Base-by-base conservation (phyloP, 2,329 filamentous ascomycete species). In the Penicillium sp. region DNA sequence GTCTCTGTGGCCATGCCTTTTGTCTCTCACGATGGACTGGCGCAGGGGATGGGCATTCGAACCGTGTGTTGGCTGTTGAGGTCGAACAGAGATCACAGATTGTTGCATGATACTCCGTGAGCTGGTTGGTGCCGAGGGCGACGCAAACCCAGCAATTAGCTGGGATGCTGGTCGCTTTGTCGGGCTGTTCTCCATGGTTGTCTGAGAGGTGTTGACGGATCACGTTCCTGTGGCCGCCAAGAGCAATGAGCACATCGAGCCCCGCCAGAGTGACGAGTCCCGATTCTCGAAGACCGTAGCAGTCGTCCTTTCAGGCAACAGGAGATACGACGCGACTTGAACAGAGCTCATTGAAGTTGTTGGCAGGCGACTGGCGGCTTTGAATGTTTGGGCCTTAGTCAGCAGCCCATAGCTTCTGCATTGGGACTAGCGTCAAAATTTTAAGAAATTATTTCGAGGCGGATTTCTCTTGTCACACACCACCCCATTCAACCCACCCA, bases 161-260 rank as follows among this genome's bases (percentile, higher is more conserved):
- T 89, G 86, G 68, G 86, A 88, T 6, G 83, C 81, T 0, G 86
- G 85, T 63, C 86, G 86, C 37, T 79, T 81, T 2, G 81, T 82
- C 59, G 77, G 71, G 55, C 73, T 76, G 49, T 71, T 67, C 63
- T 75, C 74, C 77, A 79, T 79, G 26, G 26, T 40, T 51, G 49
- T 8, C 37, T 15, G 35, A 30, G 7, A 26, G 7, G 33, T 30
- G 42, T 24, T 35, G n/a, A 12, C 10, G 24, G 37, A 17, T 55
- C 38, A 55, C 24, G 38, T 33, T 42, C 38, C 53, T 17, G 37
- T 19, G 15, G 40, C 10, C 13, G 9, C 53, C 8, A 5, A 13
- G 38, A 33, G 35, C 37, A 22, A 22, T 26, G 37, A 22, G 9
- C 37, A 13, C 38, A 55, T 55, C n/a, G 37, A 44, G 24, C 38